Percentiles rank a stretch among this genome's conserved stretches.
Conservation (phyloP, 78 protist genomes). For the Speleostelium caveatum region DNA sequence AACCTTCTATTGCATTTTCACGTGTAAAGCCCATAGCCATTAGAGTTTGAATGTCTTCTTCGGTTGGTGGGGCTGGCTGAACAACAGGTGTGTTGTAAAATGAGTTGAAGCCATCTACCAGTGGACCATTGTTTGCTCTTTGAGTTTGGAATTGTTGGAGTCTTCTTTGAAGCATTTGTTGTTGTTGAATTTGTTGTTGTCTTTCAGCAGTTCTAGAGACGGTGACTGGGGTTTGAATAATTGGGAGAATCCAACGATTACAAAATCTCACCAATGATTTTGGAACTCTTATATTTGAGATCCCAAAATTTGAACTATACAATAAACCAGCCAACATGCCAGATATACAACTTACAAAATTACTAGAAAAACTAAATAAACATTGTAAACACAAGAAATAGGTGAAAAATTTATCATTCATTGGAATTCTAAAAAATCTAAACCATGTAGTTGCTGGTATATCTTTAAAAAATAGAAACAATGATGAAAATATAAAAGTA, state of each 20-base stretch:
- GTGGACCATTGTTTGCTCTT: not conserved
- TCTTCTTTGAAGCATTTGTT: not conserved
- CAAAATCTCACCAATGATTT: not conserved
- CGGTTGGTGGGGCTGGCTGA: constrained; percentile 13
- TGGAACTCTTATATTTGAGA: not conserved
- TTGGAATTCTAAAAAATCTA: constrained; percentile 24
- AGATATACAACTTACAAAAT: not conserved
- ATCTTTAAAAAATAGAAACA: constrained; percentile 52
- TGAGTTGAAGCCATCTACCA: not conserved
- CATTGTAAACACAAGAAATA: constrained; percentile 14
- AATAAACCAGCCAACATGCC: constrained; percentile 45
- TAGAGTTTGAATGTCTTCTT: constrained; percentile 25
- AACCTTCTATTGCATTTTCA: constrained; percentile 6
- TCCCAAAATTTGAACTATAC: not conserved
- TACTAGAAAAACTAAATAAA: not conserved
- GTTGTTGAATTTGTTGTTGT: constrained; percentile 17
- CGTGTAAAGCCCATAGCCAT: constrained; percentile 47
- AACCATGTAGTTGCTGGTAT: constrained; percentile 67
- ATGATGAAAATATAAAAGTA: constrained; percentile 42
- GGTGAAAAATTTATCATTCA: constrained; percentile 29
- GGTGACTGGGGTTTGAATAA: not conserved
- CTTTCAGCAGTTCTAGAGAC: constrained; percentile 1
- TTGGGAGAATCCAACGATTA: constrained; percentile 8
- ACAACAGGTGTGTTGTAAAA: not conserved
- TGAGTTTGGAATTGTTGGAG: constrained; percentile 10